Percentiles rank a stretch among this genome's conserved stretches.
Conservation (phyloP, 2,329 filamentous ascomycete species). For the Cladosporium sp. region DNA sequence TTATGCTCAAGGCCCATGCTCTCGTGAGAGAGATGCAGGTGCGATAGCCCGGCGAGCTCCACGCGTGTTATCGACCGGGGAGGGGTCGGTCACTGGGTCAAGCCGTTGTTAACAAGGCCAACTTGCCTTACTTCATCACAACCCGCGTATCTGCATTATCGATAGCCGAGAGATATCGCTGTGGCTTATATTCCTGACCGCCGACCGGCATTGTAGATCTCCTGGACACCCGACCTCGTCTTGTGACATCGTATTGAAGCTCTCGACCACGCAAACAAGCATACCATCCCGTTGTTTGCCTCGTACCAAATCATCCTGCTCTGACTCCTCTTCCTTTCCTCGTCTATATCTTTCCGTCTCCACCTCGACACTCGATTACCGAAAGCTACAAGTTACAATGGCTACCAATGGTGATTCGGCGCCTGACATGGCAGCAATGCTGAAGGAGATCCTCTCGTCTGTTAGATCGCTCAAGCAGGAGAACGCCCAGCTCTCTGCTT, state of each 20-base stretch:
- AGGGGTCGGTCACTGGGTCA: not conserved
- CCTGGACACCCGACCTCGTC: constrained; percentile 4
- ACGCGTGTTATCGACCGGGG: constrained; percentile 9
- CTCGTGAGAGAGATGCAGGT: not conserved
- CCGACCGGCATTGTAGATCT: constrained; percentile 13
- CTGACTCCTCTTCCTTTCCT: not conserved
- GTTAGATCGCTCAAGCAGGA: constrained; percentile 59
- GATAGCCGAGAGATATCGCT: constrained; percentile 18
- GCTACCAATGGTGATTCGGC: constrained; percentile 11
- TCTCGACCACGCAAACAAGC: constrained; percentile 8
- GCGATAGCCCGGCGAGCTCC: constrained; percentile 13
- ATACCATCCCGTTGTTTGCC: not conserved
- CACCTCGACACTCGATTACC: not conserved
- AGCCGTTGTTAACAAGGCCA: constrained; percentile 11
- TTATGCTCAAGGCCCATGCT: not conserved
- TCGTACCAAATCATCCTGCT: not conserved
- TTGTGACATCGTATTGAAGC: constrained; percentile 2
- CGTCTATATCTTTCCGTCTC: not conserved
- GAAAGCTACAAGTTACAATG: constrained; percentile 1
- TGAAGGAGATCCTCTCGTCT: constrained; percentile 59
- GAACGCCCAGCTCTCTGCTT: constrained; percentile 57
- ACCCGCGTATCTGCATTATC: constrained; percentile 15
- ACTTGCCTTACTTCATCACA: constrained; percentile 16
- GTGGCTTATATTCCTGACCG: constrained; percentile 4
- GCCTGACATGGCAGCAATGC: constrained; percentile 33